Evolutionary conservation across 2,329 filamentous ascomycete genomes (phyloP), one percentile per base, ranked within the genome.

Genomic region (Stagonosporopsis cucurbitacearum): DNA sequence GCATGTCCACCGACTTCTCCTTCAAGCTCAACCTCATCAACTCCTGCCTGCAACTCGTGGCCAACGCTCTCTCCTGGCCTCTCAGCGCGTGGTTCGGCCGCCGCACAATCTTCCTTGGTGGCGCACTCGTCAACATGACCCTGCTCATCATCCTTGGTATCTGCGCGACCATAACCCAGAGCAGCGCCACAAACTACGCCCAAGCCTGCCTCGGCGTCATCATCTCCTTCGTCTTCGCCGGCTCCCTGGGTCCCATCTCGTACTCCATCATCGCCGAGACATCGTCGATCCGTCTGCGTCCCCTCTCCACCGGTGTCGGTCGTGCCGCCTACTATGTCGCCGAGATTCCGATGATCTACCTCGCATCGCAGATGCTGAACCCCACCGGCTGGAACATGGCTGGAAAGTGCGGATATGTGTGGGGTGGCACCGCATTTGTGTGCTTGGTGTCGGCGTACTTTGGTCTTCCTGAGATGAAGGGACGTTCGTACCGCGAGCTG

Each of bases 201-300:
- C 83, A 86, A 69, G 86, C 86, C 22, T 83, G 82, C 15, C 76
- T 88, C 15, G 86, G 86, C 50, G 75, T 88, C 39, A 83, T 88
- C 66, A 80, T 88, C 65, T 88, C 86, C 20, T 84, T 89, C 59
- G 77, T 87, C 23, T 89, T 87, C 76, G 83, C 81, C 33, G 75
- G 86, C 17, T 83, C 84, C 61, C 84, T 84, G 15, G 86, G 84
- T 2, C 86, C 86, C n/a, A 83, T 84, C 35, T 87, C 86, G 11
- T 88, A 83, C 80, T 83, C 85, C 72, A 86, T 88, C 65, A 88
- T 88, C 45, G 84, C 83, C 57, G 86, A 88, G 73, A 88, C 86
- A 2, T 87, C 86, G 0, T 78, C 86, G 40, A 80, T 88, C 52
- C 85, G 86, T 58, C 85, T 88, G 40, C 73, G 86, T 32, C 83